Percentiles rank a stretch among this genome's conserved stretches.
Conservation (phyloP, 345 rosid genomes). For the Populus deltoides region DNA sequence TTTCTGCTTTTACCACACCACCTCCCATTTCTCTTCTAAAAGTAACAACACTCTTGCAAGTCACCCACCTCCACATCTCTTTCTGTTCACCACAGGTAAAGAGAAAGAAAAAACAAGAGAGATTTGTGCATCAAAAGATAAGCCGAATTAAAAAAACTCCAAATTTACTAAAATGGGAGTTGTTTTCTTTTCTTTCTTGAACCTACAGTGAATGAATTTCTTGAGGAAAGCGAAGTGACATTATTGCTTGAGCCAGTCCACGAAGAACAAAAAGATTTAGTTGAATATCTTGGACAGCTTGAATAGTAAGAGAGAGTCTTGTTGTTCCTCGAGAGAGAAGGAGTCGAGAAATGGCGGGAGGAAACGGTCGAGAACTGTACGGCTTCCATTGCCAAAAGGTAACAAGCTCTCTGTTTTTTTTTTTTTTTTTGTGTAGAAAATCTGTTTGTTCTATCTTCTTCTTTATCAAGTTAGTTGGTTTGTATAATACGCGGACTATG, state of each 20-base stretch:
- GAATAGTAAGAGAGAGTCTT: slow-evolving; percentile 14
- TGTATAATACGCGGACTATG: neutral
- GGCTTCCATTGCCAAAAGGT: slow-evolving; percentile 42
- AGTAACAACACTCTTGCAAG: slow-evolving; percentile 38
- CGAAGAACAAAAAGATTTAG: slow-evolving; percentile 36
- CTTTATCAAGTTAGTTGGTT: neutral
- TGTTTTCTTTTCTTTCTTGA: neutral
- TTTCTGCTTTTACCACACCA: slow-evolving; percentile 67
- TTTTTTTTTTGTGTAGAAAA: neutral
- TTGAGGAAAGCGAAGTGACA: slow-evolving; percentile 48
- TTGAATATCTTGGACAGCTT: slow-evolving; percentile 21
- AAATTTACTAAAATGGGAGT: neutral
- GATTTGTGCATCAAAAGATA: neutral
- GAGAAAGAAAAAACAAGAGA: neutral
- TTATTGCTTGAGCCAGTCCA: slow-evolving; percentile 37
- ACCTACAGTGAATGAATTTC: slow-evolving; percentile 59
- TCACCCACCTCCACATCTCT: slow-evolving; percentile 69
- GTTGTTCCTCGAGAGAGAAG: slow-evolving; percentile 17
- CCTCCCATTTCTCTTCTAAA: slow-evolving; percentile 35
- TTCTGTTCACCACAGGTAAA: slow-evolving; percentile 33
- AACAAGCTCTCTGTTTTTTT: neutral
- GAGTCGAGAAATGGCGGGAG: slow-evolving; percentile 46
- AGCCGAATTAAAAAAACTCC: neutral
- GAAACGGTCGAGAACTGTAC: slow-evolving; percentile 41
- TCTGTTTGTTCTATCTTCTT: neutral